Evolutionary conservation across 176 grass and related monocot genomes (phyloP), one percentile per base, ranked within the genome.

Genomic region (Hsuehochloa calcarea): DNA sequence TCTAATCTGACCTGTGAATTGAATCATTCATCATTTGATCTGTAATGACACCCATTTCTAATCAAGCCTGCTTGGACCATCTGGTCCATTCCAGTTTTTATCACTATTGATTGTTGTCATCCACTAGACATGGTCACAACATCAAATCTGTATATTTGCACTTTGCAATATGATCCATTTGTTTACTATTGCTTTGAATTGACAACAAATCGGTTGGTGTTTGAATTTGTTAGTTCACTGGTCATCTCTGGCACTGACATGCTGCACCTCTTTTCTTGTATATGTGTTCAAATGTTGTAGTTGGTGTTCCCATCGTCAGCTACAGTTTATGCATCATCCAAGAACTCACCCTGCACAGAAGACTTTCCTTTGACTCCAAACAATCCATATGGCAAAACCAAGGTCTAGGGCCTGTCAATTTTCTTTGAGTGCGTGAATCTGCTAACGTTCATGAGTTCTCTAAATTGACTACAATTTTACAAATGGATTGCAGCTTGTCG

Each of bases 171-270:
- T 43, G 31, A 74, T 54, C 15, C 5, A 37, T 67, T 68, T 72
- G 41, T 20, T 46, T 37, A 38, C 34, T 81, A 25, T 26, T 41
- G 3, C 37, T 87, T 74, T 80, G 39, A 74, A 52, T 20, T 55
- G 25, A 65, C 49, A 60, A 75, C 10, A 44, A 26, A 50, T 60
- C 10, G 5, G 31, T 13, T 51, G 26, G 20, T 5, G 31, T 80
- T 67, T 47, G 60, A 80, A 50, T 35, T 31, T 81, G 46, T 52
- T 40, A 20, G 23, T 80, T 80, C 39, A 41, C 49, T 66, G 25
- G 60, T 45, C 63, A 52, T 39, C 10, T 81, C 26, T 68, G 50
- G 5, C 38, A 43, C 59, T 89, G 56, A 82, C 65, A 58, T 46
- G 10, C 2, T 51, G 45, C 51, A 62, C 67, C 20, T 62, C 3